Percentiles rank a stretch among this genome's conserved stretches.
Conservation (phyloP, 2,329 filamentous ascomycete species). For the Chrysoporthe puriensis region DNA sequence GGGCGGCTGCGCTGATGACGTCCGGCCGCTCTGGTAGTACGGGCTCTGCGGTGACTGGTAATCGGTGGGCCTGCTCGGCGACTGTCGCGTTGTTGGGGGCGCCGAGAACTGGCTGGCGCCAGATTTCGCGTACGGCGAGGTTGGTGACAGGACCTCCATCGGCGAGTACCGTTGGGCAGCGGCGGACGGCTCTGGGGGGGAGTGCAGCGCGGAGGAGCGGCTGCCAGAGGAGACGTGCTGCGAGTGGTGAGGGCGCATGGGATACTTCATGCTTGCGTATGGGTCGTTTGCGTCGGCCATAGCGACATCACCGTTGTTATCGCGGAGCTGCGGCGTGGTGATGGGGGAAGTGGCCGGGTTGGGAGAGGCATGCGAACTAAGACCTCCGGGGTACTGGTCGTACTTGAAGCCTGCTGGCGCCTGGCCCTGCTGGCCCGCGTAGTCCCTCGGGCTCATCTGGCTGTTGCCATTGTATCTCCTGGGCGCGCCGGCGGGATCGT, state of each 20-base stretch:
- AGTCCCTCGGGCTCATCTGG: slow-evolving; percentile 34
- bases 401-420: slow-evolving; percentile 67
- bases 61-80: slow-evolving; percentile 71
- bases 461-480: slow-evolving; percentile 64
- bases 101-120: slow-evolving; percentile 55
- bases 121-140: slow-evolving; percentile 72
- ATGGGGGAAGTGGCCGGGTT: slow-evolving; percentile 63
- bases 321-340: slow-evolving; percentile 63
- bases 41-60: slow-evolving; percentile 53
- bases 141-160: slow-evolving; percentile 86
- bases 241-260: slow-evolving; percentile 77
- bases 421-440: slow-evolving; percentile 33
- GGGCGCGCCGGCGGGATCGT: slow-evolving; percentile 65
- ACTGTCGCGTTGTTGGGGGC: slow-evolving; percentile 68
- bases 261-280: slow-evolving; percentile 85
- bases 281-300: slow-evolving; percentile 88
- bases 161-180: slow-evolving; percentile 93
- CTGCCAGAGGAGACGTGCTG: slow-evolving; percentile 63
- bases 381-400: slow-evolving; percentile 63
- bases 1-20: slow-evolving; percentile 68
- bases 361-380: slow-evolving; percentile 41
- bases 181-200: slow-evolving; percentile 75
- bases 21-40: slow-evolving; percentile 54
- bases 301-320: slow-evolving; percentile 74
- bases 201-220: slow-evolving; percentile 67